These are phyloP conservation scores for Talaromyces stipitatus DNA, from an alignment of 495 filamentous ascomycete species.

Conservation along the genomic window DNA sequence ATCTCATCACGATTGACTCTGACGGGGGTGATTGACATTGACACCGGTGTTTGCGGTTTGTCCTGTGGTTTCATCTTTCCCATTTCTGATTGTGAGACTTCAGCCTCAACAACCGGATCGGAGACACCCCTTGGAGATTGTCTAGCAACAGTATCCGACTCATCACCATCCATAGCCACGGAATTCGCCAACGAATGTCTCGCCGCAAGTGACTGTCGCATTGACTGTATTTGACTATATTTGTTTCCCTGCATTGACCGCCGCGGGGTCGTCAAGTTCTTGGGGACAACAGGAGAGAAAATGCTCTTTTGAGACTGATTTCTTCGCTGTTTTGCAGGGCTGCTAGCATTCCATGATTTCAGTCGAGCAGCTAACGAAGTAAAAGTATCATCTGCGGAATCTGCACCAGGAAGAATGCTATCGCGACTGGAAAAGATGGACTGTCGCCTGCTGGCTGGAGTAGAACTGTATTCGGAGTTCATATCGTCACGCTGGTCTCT, in stretches of 20 bases:
- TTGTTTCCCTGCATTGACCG: background rate
- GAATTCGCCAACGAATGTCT: slow-evolving; percentile 13
- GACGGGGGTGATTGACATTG: slow-evolving; percentile 9
- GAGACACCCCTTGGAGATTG: background rate
- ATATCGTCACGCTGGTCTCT: slow-evolving; percentile 23
- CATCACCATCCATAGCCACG: slow-evolving; percentile 4
- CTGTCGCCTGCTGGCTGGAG: slow-evolving; percentile 17
- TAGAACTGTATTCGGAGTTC: slow-evolving; percentile 47
- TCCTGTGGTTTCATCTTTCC: background rate
- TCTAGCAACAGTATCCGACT: slow-evolving; percentile 3
- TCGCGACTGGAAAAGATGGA: slow-evolving; percentile 15
- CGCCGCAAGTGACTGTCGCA: slow-evolving; percentile 4
- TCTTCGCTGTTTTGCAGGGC: slow-evolving; percentile 33
- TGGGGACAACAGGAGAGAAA: slow-evolving; percentile 29
- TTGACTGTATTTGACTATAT: slow-evolving; percentile 3
- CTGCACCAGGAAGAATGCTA: slow-evolving; percentile 8
- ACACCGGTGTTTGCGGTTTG: background rate
- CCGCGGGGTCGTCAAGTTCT: slow-evolving; percentile 6
- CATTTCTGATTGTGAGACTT: background rate
- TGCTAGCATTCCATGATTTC: slow-evolving; percentile 49
- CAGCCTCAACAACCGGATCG: background rate
- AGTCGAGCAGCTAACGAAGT: slow-evolving; percentile 56
- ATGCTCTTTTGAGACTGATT: slow-evolving; percentile 30
- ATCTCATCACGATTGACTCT: slow-evolving; percentile 3
- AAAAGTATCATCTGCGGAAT: slow-evolving; percentile 35